phyloP scores from a whole-genome alignment of 1,284 basidiomycete species.

The Cryptococcus sp. region DNA sequence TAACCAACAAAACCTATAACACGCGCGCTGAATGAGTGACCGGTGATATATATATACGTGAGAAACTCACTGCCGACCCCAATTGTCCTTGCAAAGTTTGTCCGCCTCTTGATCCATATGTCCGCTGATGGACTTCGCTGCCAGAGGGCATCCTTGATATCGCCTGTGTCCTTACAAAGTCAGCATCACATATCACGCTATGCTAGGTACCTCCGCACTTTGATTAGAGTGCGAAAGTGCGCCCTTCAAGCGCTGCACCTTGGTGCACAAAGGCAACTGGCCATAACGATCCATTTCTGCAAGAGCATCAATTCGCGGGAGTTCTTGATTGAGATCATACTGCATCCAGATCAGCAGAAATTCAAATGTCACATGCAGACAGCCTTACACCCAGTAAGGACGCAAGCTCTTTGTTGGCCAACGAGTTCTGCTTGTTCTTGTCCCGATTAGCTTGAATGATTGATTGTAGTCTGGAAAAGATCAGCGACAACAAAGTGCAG shows the following conservation, averaged over 20 bases:
- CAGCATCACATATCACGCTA: not conserved
- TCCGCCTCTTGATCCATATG: conserved; percentile 43
- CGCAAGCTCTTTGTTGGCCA: conserved; percentile 37
- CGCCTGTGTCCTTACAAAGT: conserved; percentile 19
- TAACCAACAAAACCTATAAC: conserved; percentile 39
- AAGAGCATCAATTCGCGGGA: conserved; percentile 27
- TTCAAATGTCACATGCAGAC: not conserved
- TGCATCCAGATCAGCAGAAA: conserved; percentile 4
- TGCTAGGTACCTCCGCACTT: conserved; percentile 18
- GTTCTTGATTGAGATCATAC: conserved; percentile 28
- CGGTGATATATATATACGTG: not conserved
- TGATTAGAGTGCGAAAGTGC: conserved; percentile 41
- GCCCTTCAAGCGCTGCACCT: conserved; percentile 36
- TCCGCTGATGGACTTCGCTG: conserved; percentile 39
- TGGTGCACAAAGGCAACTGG: conserved; percentile 37
- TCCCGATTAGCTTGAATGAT: conserved; percentile 38
- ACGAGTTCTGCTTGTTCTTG: conserved; percentile 25
- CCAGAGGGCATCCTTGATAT: conserved; percentile 43
- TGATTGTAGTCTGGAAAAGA: conserved; percentile 25
- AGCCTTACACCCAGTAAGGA: conserved; percentile 40
- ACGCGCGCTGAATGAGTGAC: too few species aligned
- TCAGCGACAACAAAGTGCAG: not conserved
- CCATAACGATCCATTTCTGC: conserved; percentile 38
- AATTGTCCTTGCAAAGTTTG: conserved; percentile 44
- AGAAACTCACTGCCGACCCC: conserved; percentile 36